Base-by-base conservation (phyloP, 768 basidiomycete genomes). In the Lentinus tigrinus region DNA sequence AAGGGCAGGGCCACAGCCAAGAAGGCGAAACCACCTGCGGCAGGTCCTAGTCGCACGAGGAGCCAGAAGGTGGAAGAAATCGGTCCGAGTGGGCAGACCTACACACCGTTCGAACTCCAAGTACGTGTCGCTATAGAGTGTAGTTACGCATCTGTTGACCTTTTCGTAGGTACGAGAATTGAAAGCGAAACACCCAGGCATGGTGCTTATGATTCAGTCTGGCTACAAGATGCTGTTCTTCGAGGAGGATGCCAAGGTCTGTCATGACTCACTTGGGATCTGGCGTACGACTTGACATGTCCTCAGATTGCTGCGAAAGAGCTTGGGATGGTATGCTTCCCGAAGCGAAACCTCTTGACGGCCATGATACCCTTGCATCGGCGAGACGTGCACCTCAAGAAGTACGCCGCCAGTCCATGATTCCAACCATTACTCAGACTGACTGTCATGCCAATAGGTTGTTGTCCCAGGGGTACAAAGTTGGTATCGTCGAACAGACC, bases 141-240 rank as follows among this genome's bases (percentile, higher is more conserved):
- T 6, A 17, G 2, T n/a, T n/a, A 17, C 17, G 21, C 4, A 24
- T 3, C 26, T n/a, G 11, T 21, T 49, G 5, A 31, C 19, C 16
- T 16, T 47, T 3, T 47, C 37, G 2, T 31, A 63, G 65, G 62
- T 70, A 4, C 58, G 60, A 21, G 62, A 80, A 54, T 73, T 93
- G 13, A 90, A 91, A 72, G 74, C 76, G 53, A 81, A 85, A 19
- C 77, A 91, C 69, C 78, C 81, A 1, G 88, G 80, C 11, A 84
- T 83, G 4, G 61, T 95, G 36, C 75, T 95, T 13, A 85, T 94
- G 80, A 75, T 95, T 23, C 88, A 93, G 69, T 85, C 88, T 27
- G 93, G 93, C 4, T 95, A 95, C 71, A 94, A 88, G 70, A 88
- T 85, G 69, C 82, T 78, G 52, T 94, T 95, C 70, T 94, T 86